Conservation (phyloP, 2,329 filamentous ascomycete species). For the Basipetospora chlamydospora region DNA sequence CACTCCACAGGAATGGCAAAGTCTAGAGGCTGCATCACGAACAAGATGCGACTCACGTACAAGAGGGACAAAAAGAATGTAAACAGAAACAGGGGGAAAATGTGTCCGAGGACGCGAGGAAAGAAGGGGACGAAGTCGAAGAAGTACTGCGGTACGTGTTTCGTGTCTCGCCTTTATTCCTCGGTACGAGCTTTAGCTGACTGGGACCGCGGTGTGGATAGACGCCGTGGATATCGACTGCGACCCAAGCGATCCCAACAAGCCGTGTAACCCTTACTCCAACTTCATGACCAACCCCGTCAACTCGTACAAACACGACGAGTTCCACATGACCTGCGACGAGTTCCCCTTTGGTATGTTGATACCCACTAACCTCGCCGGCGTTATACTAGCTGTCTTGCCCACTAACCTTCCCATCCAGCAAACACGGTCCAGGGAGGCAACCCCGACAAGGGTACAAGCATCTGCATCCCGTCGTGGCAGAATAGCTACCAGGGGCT, state of each 20-base stretch:
- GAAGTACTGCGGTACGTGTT: neutral
- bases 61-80: neutral
- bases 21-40: neutral
- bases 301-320: neutral
- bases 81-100: neutral
- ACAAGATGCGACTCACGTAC: slow-evolving; percentile 1
- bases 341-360: slow-evolving; percentile 1
- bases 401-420: too few relatives aligned
- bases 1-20: neutral
- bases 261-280: neutral
- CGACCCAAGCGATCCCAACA: neutral
- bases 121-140: neutral
- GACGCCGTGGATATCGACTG: neutral
- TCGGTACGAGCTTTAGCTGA: too few relatives aligned
- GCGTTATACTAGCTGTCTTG: too few relatives aligned
- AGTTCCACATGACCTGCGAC: slow-evolving; percentile 1
- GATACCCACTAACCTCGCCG: too few relatives aligned
- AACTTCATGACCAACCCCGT: neutral
- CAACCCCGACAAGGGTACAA: neutral
- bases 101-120: too few relatives aligned
- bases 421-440: neutral
- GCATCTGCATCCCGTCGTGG: neutral
- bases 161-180: neutral
- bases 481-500: neutral
- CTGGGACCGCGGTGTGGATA: too few relatives aligned